Evolutionary conservation across 352 stramenopile species (phyloP).

Genomic region (Globisporangium middletonii): DNA sequence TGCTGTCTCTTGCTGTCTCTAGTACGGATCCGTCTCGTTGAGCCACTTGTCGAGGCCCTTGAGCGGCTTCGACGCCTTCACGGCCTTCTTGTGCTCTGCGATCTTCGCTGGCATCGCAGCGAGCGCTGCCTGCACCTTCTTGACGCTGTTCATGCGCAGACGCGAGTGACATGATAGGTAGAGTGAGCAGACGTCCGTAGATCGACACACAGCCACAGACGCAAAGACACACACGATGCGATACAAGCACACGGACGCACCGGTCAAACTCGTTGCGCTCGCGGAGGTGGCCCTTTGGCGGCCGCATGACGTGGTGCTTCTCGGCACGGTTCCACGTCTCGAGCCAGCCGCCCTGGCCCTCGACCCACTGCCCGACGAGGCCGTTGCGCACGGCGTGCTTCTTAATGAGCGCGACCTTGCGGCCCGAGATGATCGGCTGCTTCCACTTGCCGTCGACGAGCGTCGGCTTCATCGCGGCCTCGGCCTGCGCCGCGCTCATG

Average conservation of each 20-base stretch:
- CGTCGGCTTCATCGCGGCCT: constrained; percentile 72
- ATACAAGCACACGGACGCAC: constrained; percentile 19
- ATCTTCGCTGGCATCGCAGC: constrained; percentile 83
- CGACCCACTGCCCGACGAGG: constrained; percentile 69
- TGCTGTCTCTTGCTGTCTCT: constrained; percentile 28
- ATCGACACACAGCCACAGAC: background rate
- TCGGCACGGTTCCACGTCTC: constrained; percentile 65
- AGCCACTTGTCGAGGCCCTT: constrained; percentile 88
- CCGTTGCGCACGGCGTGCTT: constrained; percentile 70
- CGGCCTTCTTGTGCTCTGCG: constrained; percentile 79
- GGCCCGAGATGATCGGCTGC: constrained; percentile 71
- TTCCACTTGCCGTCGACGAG: constrained; percentile 84
- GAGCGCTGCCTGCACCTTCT: constrained; percentile 82
- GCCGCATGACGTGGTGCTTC: constrained; percentile 85
- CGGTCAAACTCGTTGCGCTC: constrained; percentile 82
- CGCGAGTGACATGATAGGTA: background rate
- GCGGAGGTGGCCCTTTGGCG: constrained; percentile 74
- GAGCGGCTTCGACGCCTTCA: constrained; percentile 78
- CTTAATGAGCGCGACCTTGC: constrained; percentile 79
- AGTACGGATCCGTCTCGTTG: constrained; percentile 79
- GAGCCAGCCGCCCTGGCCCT: constrained; percentile 77
- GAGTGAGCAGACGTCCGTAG: background rate
- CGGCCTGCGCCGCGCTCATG: constrained; percentile 62
- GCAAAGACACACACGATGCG: background rate
- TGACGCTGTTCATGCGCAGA: constrained; percentile 34